Base-by-base conservation (phyloP, 805 yeast genomes). In the Starmerella kuoi region DNA sequence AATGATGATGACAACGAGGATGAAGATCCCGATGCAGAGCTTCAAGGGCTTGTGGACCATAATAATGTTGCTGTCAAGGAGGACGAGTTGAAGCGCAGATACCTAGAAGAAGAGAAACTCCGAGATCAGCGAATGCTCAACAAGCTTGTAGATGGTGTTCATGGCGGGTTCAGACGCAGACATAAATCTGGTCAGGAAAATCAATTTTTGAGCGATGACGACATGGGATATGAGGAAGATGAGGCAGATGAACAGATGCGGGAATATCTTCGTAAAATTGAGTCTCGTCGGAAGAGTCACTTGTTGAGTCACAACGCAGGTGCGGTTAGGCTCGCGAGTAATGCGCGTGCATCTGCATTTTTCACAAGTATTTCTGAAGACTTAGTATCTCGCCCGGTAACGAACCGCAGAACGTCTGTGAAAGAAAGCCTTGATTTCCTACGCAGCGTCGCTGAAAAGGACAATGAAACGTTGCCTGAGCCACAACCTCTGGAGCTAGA, bases 361-460 rank as follows among this genome's bases (percentile, higher is more conserved):
- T 46, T 53, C 27, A 42, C 51, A 6, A 42, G 51, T 35, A 40
- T 53, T 19, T 44, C 57, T 14, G 51, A 43, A 7, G 48, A 47
- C 31, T 33, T 49, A 20, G 37, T 45, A 9, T 40, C 45, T 7
- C 37, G 46, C 22, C 53, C 54, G 7, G 37, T 17, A 4, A 31
- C 27, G 1, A 23, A 28, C 15, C 41, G 42, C 12, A 15, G n/a
- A 14, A n/a, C 35, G 9, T 26, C 48, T 7, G 31, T 51, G 5
- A 42, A 48, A 23, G 56, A 52, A 19, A 42, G 49, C n/a, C 37
- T 51, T 15, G 38, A 30, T 28, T 52, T 49, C 21, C 26, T 52
- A 25, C 32, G 37, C 3, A 26, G 31, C 12, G 35, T 43, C 6
- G 50, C 39, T n/a, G 36, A 38, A 31, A 18, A 15, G 8, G 43